Conservation (phyloP, 2,329 filamentous ascomycete species). For the Erysiphe pulchra region DNA sequence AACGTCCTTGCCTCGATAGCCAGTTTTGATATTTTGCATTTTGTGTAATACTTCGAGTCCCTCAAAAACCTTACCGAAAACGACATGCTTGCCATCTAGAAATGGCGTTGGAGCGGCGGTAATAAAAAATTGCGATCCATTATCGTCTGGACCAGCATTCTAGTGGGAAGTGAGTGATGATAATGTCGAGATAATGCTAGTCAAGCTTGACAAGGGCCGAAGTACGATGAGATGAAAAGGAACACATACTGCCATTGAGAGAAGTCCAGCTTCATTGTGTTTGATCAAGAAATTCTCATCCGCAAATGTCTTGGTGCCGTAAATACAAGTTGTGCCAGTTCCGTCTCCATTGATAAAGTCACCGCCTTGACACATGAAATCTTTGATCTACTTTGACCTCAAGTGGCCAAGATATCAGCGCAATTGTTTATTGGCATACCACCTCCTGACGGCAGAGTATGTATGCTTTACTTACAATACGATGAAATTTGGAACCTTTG, state of each 20-base stretch:
- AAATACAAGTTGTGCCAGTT: constrained; percentile 70
- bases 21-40: constrained; percentile 76
- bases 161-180: constrained; percentile 13
- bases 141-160: constrained; percentile 81
- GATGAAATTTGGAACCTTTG: constrained; percentile 84
- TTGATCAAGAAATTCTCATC: constrained; percentile 74
- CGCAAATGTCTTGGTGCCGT: constrained; percentile 57
- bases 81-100: constrained; percentile 79
- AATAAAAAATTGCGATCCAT: constrained; percentile 95
- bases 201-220: too few species aligned
- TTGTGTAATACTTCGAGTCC: constrained; percentile 80
- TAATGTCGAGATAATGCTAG: not conserved
- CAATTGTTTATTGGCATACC: too few species aligned
- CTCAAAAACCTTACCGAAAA: constrained; percentile 75
- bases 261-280: constrained; percentile 54
- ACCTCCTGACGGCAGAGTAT: not conserved
- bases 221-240: not conserved
- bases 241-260: constrained; percentile 70
- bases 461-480: constrained; percentile 38
- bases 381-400: constrained; percentile 41
- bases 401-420: not conserved
- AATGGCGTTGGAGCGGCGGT: constrained; percentile 72
- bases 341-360: constrained; percentile 90
- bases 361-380: constrained; percentile 94
- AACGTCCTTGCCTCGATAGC: constrained; percentile 44